Base-by-base conservation (phyloP, 371 early-diverging fungal species). In the Entomophthora muscae region DNA sequence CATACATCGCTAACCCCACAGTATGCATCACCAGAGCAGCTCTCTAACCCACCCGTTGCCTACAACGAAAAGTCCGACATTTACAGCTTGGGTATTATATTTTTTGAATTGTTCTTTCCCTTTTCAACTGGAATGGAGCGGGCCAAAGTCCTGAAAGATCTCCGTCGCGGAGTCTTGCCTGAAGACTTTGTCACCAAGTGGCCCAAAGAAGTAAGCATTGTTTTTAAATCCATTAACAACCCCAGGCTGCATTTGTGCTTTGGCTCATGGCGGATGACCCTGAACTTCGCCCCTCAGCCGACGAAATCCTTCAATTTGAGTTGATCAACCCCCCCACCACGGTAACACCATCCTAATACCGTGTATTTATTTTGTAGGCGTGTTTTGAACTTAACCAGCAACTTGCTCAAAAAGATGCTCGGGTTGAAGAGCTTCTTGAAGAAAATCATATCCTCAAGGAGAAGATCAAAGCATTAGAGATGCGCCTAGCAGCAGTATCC, bases 1-100 rank as follows among this genome's bases (percentile, higher is more conserved):
- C 57, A 53, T 1, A 21, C 53, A 2, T 24, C 1, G 27, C 59
- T 21, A 23, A 42, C 17, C 57, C 5, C 32, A 22, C 66, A 83
- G 77, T 95, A 95, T 67, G 93, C 93, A 22, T 89, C 96, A 0
- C 96, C 96, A 0, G 96, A 95, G 72, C 93, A 93, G 70, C 72
- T 94, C 27, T 78, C 79, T 3, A 68, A 72, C 30, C 76, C 76
- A 1, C 73, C 78, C 2, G 65, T 73, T 0, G 71, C 73, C 7
- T 89, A 89, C 71, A 86, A 83, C 68, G 76, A 82, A 52, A 88
- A 87, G 67, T 85, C 80, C 3, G 90, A 89, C 68, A 84, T 88
- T 74, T 89, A 87, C 72, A 84, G 85, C 32, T 67, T 79, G 53
- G 81, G 80, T 1, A 78, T 80, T 64, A 78, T 90, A n/a, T 78